Base-by-base conservation (phyloP, 2,329 filamentous ascomycete species). In the Paracamarosporium sp. region DNA sequence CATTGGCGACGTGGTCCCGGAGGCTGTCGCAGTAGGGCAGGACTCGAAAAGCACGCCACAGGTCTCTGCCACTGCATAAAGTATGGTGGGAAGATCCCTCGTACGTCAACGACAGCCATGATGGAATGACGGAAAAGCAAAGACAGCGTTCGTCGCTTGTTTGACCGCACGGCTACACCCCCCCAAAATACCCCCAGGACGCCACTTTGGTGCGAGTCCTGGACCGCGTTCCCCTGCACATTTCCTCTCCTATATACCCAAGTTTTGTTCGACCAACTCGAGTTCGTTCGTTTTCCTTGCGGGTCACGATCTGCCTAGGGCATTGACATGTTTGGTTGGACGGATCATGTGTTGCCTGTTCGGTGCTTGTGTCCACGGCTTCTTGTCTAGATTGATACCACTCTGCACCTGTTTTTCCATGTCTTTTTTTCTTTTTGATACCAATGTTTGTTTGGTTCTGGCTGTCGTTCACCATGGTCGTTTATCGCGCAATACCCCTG, bases 371-470 rank as follows among this genome's bases (percentile, higher is more conserved):
- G 70, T 66, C 67, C 63, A 64, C 62, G 55, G 25, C 36, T 68
- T 68, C 68, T 73, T 74, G 69, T 74, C 74, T 76, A 78, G 75
- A 76, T 76, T 78, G 76, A 77, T 77, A 77, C 74, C 76, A 78
- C 75, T 73, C 60, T 75, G 69, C 71, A 71, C 62, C 67, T 72
- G 66, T 71, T 56, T 74, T 71, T n/a, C n/a, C n/a, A n/a, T n/a
- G n/a, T n/a, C n/a, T n/a, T n/a, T 4, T 63, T 73, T 66, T 72
- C 66, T 54, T 74, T 74, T 76, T 76, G 73, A 73, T 76, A 75
- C 72, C 74, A 75, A 62, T 67, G 66, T 68, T 61, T 68, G 62
- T 60, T 64, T 66, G 67, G 63, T 68, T 62, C 61, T 59, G 64
- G 64, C 66, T 69, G 67, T 74, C 68, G 63, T 64, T 69, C 62